A percentile compares a stretch with the other conserved stretches of the same genome.
Conservation (phyloP, 495 filamentous ascomycete species). For the Penicillium crystallinum region DNA sequence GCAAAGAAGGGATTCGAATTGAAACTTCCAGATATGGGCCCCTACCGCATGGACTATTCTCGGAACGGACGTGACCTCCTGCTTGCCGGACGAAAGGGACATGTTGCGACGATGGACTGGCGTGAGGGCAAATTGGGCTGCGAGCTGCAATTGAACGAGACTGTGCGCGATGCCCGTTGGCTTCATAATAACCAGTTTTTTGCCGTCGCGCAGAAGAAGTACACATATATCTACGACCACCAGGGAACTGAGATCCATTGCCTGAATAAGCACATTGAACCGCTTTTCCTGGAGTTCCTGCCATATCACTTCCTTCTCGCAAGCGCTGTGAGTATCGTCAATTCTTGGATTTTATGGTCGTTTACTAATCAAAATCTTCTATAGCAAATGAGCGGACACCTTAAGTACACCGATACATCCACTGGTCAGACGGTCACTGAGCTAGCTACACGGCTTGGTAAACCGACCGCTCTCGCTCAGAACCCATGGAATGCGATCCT, state of each 20-base stretch:
- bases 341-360: background rate
- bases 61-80: slow-evolving; percentile 81
- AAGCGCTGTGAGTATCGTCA: slow-evolving; percentile 58
- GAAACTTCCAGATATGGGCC: slow-evolving; percentile 74
- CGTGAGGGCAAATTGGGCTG: slow-evolving; percentile 82
- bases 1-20: slow-evolving; percentile 91
- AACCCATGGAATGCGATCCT: slow-evolving; percentile 90
- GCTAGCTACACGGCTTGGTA: slow-evolving; percentile 73
- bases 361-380: background rate
- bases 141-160: slow-evolving; percentile 86
- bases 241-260: slow-evolving; percentile 88
- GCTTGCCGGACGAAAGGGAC: slow-evolving; percentile 84
- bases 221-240: slow-evolving; percentile 90
- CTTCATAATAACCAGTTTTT: slow-evolving; percentile 95
- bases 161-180: slow-evolving; percentile 83
- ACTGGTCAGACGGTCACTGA: slow-evolving; percentile 84
- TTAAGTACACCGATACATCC: slow-evolving; percentile 94
- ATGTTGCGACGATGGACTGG: slow-evolving; percentile 98
- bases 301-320: slow-evolving; percentile 94
- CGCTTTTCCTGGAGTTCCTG: slow-evolving; percentile 91
- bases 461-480: slow-evolving; percentile 77
- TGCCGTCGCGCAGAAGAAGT: slow-evolving; percentile 97
- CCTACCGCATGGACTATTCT: slow-evolving; percentile 82
- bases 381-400: slow-evolving; percentile 72
- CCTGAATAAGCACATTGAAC: slow-evolving; percentile 81